Base-by-base conservation (phyloP, 805 yeast genomes). In the Saccharomycopsis sp. region DNA sequence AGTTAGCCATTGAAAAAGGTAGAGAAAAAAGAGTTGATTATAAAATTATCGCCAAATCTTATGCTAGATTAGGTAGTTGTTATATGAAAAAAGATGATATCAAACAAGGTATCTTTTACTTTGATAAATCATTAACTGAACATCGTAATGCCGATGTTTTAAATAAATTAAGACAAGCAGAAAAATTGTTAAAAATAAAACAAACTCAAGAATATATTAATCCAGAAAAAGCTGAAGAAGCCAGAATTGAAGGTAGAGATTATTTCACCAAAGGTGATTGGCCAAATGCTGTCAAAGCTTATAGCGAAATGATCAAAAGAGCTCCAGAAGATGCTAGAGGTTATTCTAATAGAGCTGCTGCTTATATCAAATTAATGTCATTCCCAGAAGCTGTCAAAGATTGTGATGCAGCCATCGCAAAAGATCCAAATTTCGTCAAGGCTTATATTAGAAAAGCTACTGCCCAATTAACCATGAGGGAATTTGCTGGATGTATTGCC, bases 261-360 rank as follows among this genome's bases (percentile, higher is more conserved):
- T 75, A 61, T 55, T 92, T 92, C 72, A 75, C 81, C 45, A 80
- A 83, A 52, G 92, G 85, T 37, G 95, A 89, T 62, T 89, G 95
- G 96, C 97, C 98, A 48, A 78, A 69, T 49, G 96, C 97, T 18
- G 96, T 92, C 33, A 82, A 83, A 60, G 82, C 95, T 3, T 92
- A 92, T 64, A 71, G 94, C 37, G 98, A 92, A 64, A 92, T 92
- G 88, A 70, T 89, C 53, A 85, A 87, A 65, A 82, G 99, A 60
- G 87, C 88, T n/a, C 99, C 99, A 42, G 76, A 76, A 42, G 97
- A 92, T 62, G 94, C 94, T 19, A 77, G 96, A 62, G 97, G 96
- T 43, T 92, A 87, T 62, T 87, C 95, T 27, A 92, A 92, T 68
- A 82, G 99, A 64, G 98, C 99, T 39, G 98, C 98, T 30, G 95